Evolutionary conservation across 345 rosid genomes (phyloP), one percentile per base, ranked within the genome.

Genomic region (Boechera stricta): DNA sequence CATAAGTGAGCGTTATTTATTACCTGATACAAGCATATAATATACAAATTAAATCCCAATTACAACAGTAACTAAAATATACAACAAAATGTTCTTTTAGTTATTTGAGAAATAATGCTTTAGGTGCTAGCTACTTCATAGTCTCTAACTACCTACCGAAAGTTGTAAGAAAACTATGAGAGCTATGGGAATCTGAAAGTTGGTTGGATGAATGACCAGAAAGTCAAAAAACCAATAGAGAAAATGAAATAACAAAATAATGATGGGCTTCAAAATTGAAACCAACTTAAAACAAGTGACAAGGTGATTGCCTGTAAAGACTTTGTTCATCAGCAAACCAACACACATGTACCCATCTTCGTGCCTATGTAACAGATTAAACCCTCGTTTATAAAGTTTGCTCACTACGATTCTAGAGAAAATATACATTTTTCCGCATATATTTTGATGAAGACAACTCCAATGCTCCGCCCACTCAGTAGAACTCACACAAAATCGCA

Each of bases 141-240:
- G 45, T 51, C 32, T 47, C 51, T 2, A 35, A 29, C 29, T 18
- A 66, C 31, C 44, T 16, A 13, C 67, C 21, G 21, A 31, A 15
- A 7, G 62, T 57, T 51, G 59, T 12, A 67, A 66, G 45, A 24
- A 66, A 49, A 48, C 69, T 65, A 48, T 16, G 32, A 8, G 7
- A 48, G 24, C 49, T 66, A 42, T 66, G 18, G 21, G 49, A 3
- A 0, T 47, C 11, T 16, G 45, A 11, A 29, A 28, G 57, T 53
- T 53, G 2, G 44, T 16, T 66, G 31, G 31, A 32, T 33, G 59
- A 33, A 16, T 9, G 10, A 8, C 42, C 21, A 18, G 9, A 38
- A 61, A 21, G 13, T 11, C 4, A 42, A 13, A 3, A 9, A 1
- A 11, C 4, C 44, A 41, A 41, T 1, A 16, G 31, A 38, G 47